Base-by-base conservation (phyloP, 78 protist species). In the Neovahlkampfia damariscottae region DNA sequence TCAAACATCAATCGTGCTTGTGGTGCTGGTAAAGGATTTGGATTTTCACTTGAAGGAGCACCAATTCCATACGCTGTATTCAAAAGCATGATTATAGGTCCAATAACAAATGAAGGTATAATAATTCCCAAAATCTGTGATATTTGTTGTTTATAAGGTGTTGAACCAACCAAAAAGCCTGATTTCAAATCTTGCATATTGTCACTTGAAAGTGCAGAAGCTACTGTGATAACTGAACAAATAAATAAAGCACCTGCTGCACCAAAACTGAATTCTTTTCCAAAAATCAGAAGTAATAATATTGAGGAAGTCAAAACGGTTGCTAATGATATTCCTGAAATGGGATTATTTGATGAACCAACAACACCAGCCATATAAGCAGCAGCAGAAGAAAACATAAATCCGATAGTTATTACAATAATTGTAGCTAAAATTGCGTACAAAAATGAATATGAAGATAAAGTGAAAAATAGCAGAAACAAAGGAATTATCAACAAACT, bases 101-200 rank as follows among this genome's bases (percentile, higher is more conserved):
- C 62, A 19, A 50, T n/a, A 19, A 50, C 62, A n/a, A 50, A 50
- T 50, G 62, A 50, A n/a, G 62, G 62, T n/a, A 50, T 19, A 50
- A 50, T 50, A 50, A 19, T n/a, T n/a, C 62, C 62, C 19, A 50
- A 19, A n/a, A 50, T n/a, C 62, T 50, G 62, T 19, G 62, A 19
- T 19, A 50, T n/a, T 50, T 50, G 62, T 50, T 50, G 62, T 50
- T 50, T 50, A 19, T 19, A 50, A n/a, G 62, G 62, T 19, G 62
- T 50, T 50, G 62, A 50, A n/a, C 62, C 62, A n/a, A 50, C 62
- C 34, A 50, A 19, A 50, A n/a, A 50, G 62, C 62, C 62, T n/a
- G 34, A 50, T 19, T 50, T 50, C 19, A 50, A 50, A 50, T 50
- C 62, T 50, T 50, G 62, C 62, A 50, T 50, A 19, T 50, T 50